Base-by-base conservation (phyloP, 805 yeast genomes). In the Candida tammaniensis region DNA sequence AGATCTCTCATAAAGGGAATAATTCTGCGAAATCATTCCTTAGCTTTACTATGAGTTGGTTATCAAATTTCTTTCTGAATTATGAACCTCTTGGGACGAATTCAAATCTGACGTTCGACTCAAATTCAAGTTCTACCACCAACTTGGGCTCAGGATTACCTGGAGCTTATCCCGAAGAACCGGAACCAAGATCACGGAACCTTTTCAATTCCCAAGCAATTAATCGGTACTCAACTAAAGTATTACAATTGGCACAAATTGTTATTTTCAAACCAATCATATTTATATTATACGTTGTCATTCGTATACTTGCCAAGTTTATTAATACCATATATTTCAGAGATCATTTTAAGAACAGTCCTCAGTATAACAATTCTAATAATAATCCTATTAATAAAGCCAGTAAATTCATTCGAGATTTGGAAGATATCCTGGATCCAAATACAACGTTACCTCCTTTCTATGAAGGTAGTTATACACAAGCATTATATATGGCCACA, bases 401-500 rank as follows among this genome's bases (percentile, higher is more conserved):
- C 1, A 64, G 70, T 33, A 61, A 68, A 38, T 78, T 80, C 46
- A 63, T 70, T 18, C 55, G 70, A 15, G 68, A 64, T 15, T 68
- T 81, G 32, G 80, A 78, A 48, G 80, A 76, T 19, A 57, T 49
- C 31, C 33, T 36, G 33, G 4, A 33, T 30, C 33, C 37, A 8
- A 26, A 24, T n/a, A 31, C 43, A 43, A 22, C 29, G 7, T 47
- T 63, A 34, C 70, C 70, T 33, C 72, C 59, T 33, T 80, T 85
- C 46, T 71, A 75, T 38, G 79, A 77, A 47, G 88, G 88, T 11
- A 82, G 94, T 22, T 91, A 88, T 59, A 78, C 89, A 1, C 81
- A 82, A 38, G 89, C 96, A 1, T 61, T 89, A 35, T 79, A 74
- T 48, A 64, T 71, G 48, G 83, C 93, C 22, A 82, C 84, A 33